phyloP scores from a whole-genome alignment of 345 rosid genomes.

The Populus simonii region DNA sequence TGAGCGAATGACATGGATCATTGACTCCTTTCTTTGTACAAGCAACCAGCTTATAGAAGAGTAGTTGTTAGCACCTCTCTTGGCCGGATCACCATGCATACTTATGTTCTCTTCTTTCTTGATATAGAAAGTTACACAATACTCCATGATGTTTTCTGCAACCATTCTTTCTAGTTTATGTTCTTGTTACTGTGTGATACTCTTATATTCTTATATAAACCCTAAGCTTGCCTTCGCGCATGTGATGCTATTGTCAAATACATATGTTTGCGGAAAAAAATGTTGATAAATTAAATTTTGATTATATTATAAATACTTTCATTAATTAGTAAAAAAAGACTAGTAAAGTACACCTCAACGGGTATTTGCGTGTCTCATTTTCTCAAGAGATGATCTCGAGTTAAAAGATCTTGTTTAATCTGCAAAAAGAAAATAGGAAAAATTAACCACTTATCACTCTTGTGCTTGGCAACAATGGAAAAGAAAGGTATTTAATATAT shows the following conservation, averaged over 20 bases:
- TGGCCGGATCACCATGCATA: no score
- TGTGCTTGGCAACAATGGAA: not conserved
- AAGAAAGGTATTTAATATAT: not conserved
- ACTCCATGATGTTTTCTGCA: not conserved
- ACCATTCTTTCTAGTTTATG: not conserved
- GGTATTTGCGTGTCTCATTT: no score
- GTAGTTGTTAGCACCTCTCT: no score
- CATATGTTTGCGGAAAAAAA: no score
- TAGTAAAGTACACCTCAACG: no score
- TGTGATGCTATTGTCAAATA: not conserved
- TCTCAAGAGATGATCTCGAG: no score
- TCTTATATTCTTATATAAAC: not conserved
- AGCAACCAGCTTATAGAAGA: no score
- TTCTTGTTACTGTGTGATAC: not conserved
- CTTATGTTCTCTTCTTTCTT: not conserved
- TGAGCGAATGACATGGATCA: no score
- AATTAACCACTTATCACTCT: not conserved
- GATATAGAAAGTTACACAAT: not conserved
- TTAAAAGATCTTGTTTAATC: not conserved
- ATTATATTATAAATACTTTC: not conserved
- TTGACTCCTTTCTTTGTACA: no score
- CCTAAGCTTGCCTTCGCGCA: not conserved
- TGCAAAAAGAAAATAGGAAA: not conserved
- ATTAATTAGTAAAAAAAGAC: no score
- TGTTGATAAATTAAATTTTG: not conserved